phyloP scores from a whole-genome alignment of 1,139 yeast genomes.

The Kodamaea sp. region DNA sequence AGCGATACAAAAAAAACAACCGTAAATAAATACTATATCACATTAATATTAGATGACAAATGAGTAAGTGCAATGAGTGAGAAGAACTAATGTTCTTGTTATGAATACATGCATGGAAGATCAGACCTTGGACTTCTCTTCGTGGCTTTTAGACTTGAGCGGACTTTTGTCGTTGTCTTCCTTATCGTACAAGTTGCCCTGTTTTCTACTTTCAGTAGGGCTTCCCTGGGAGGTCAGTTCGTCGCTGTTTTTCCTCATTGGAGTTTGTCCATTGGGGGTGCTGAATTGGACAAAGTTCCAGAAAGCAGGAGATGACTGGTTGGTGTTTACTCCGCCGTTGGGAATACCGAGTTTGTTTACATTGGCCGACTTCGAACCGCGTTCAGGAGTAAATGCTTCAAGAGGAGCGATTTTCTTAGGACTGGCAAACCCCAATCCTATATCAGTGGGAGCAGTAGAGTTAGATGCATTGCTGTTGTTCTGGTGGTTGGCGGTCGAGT shows the following conservation, averaged over 20 bases:
- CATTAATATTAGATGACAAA: too few species aligned
- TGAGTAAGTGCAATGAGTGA: too few species aligned
- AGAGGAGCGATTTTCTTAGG: conserved; percentile 64
- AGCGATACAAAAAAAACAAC: neutral
- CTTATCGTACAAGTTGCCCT: conserved; percentile 11
- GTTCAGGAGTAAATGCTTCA: conserved; percentile 82
- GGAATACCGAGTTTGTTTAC: conserved; percentile 15
- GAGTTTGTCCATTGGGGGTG: conserved; percentile 60
- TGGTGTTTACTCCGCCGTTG: conserved; percentile 22
- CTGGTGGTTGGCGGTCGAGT: conserved; percentile 14
- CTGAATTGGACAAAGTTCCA: conserved; percentile 81
- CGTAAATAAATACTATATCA: neutral
- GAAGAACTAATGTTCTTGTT: too few species aligned
- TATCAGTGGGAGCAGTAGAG: conserved; percentile 26
- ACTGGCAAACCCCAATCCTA: conserved; percentile 45
- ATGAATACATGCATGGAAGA: too few species aligned
- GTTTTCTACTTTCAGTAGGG: conserved; percentile 38
- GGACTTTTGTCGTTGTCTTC: conserved; percentile 19
- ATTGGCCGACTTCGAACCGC: conserved; percentile 50
- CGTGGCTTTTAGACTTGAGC: conserved; percentile 14
- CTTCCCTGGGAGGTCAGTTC: conserved; percentile 41
- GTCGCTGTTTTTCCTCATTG: conserved; percentile 40
- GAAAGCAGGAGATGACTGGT: conserved; percentile 68
- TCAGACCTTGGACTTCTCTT: neutral
- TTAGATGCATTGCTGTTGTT: conserved; percentile 8